Evolutionary conservation across 352 stramenopile genomes (phyloP), one percentile per base, ranked within the genome.

Genomic region (Peronospora farinosa): DNA sequence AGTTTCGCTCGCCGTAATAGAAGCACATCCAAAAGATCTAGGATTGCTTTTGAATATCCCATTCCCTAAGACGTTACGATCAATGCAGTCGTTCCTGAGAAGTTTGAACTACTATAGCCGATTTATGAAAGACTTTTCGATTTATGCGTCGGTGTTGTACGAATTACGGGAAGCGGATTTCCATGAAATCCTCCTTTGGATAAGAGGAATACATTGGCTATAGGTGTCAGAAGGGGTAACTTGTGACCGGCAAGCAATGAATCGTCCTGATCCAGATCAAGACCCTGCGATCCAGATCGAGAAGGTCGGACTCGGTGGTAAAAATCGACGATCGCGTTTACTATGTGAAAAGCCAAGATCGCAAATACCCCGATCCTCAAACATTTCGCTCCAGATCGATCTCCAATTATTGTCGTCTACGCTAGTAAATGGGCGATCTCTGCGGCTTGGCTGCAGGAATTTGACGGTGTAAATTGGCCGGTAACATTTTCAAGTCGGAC

Each of bases 71-170:
- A 23, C 40, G 23, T 5, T 46, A 5, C 4, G 40, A 23, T 35
- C 21, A 5, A 46, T 35, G 19, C 40, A 46, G 40, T 19, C 40
- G 25, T 46, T 46, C 8, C 11, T 46, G 11, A 23, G 8, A 19
- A 33, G 13, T 31, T 13, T 41, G 1, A 41, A 41, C n/a, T 41
- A 35, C 21, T 35, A 35, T 10, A 46, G 19, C 2, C 8, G 40
- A 1, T 46, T 46, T n/a, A 46, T 46, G n/a, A 15, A 42, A 30
- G 28, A 54, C 12, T 55, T 39, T 15, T n/a, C n/a, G n/a, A n/a
- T n/a, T n/a, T n/a, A n/a, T n/a, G n/a, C n/a, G n/a, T n/a, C n/a
- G n/a, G n/a, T n/a, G n/a, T n/a, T n/a, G n/a, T n/a, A n/a, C n/a
- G n/a, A n/a, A n/a, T n/a, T n/a, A n/a, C n/a, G n/a, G n/a, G n/a